Base-by-base conservation (phyloP, 495 filamentous ascomycete species). In the Tuber aestivum region DNA sequence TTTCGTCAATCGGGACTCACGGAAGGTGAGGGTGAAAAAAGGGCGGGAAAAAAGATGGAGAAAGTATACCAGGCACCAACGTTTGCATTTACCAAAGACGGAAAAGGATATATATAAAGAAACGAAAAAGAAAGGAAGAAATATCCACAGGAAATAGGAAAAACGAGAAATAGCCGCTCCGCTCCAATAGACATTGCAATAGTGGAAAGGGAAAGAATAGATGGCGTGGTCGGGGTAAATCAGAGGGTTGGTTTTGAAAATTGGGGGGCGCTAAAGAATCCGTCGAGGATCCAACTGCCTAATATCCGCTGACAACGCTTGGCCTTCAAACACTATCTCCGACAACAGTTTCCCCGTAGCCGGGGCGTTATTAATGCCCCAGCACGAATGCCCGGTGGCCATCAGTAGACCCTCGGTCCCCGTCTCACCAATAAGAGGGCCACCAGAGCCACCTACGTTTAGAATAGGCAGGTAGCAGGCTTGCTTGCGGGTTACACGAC, bases 341-440 rank as follows among this genome's bases (percentile, higher is more conserved):
- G 91, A 92, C 85, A 99, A 92, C 48, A 97, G 84, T 86, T 91
- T 93, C 6, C 95, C 95, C 32, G 94, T 97, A 10, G 89, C 96
- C 7, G 94, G 94, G 4, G 90, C 94, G 87, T 99, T 99, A 84
- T 97, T 95, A 71, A 99, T 97, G 23, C 95, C 95, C 95, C 95
- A 98, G 84, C 95, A 98, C 5, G 93, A 97, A 85, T 99, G 95
- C 20, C 95, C 95, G 10, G 93, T 87, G 3, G 96, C 95, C 77
- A 99, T 85, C 82, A 94, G 90, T 48, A 97, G 80, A 0, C 96
- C 94, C 37, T 90, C 89, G 1, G 91, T 89, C 7, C 89, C 87
- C 37, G 94, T 93, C 77, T 88, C 85, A 1, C 93, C 95, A 44
- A 98, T 88, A 41, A 97, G 84, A 42, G 95, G 95, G 2, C 91